Evolutionary conservation across 352 stramenopile genomes (phyloP), one percentile per base, ranked within the genome.

Genomic region (Phytophthora meadii): DNA sequence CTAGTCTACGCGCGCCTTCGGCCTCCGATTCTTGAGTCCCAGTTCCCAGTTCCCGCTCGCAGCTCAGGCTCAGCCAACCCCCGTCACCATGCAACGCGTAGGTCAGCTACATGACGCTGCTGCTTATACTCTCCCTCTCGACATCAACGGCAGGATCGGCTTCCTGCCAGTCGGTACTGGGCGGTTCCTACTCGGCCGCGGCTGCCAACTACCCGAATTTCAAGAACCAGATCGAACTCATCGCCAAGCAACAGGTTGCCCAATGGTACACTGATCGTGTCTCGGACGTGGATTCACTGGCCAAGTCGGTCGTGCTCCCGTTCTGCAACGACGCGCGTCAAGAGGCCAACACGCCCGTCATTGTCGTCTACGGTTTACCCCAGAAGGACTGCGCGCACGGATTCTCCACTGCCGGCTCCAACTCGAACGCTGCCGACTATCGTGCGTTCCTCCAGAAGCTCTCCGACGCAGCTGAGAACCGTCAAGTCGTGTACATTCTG

Each of bases 321-420:
- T 65, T 53, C 22, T 80, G 62, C 24, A 49, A 41, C 11, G 27
- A 11, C 12, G 28, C 41, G 5, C 62, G 6, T 30, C 39, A 68
- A 47, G 42, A 40, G 7, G n/a, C 39, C 9, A 65, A 27, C 15
- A 59, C 67, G 6, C 70, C 65, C 19, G 85, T 62, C 24, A 60
- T 89, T 48, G 80, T 89, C 12, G 68, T 90, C 14, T 90, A 88
- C 47, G 81, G 81, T 2, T 50, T 90, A 1, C 81, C 81, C 3
- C 63, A 86, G 25, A 88, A 90, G 53, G 79, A 88, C 58, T 90
- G 82, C 28, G 74, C 68, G 15, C 45, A 72, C 48, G 69, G 72
- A 22, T 87, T 73, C 64, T 88, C 81, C 1, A 74, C 48, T 4
- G 44, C 50, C 42, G 68, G 68, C n/a, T 68, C 46, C 9, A 77